phyloP scores from a whole-genome alignment of 2,329 filamentous ascomycete species.

The Microcyclospora tardicrescens region DNA sequence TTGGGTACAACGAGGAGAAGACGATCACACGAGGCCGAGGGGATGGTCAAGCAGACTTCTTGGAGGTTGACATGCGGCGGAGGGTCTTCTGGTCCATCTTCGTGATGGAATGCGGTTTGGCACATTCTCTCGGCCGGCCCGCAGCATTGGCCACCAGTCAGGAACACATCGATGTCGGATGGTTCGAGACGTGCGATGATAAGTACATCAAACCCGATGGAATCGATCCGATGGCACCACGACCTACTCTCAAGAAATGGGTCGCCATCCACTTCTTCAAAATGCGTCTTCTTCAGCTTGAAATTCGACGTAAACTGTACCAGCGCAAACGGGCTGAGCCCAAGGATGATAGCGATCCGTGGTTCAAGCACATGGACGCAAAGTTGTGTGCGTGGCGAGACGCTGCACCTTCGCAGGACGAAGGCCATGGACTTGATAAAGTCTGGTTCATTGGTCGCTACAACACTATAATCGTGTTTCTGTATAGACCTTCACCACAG shows the following conservation, averaged over 20 bases:
- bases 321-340: conserved; percentile 69
- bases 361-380: conserved; percentile 68
- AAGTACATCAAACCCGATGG: conserved; percentile 67
- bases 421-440: conserved; percentile 59
- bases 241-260: conserved; percentile 65
- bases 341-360: conserved; percentile 66
- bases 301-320: conserved; percentile 77
- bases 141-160: conserved; percentile 70
- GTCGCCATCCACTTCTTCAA: conserved; percentile 88
- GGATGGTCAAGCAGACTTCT: conserved; percentile 49
- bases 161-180: conserved; percentile 73
- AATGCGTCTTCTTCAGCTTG: conserved; percentile 76
- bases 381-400: conserved; percentile 73
- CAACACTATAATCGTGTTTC: conserved; percentile 77
- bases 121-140: conserved; percentile 77
- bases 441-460: conserved; percentile 52
- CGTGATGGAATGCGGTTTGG: conserved; percentile 77
- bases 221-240: conserved; percentile 53
- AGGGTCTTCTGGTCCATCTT: conserved; percentile 78
- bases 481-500: conserved; percentile 85
- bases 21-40: conserved; percentile 57
- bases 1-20: conserved; percentile 78
- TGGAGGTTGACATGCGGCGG: conserved; percentile 80
- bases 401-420: conserved; percentile 57
- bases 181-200: conserved; percentile 73